Percentiles rank a stretch among this genome's conserved stretches.
Conservation (phyloP, 2,329 filamentous ascomycete species). For the Fusarium caatingaense region DNA sequence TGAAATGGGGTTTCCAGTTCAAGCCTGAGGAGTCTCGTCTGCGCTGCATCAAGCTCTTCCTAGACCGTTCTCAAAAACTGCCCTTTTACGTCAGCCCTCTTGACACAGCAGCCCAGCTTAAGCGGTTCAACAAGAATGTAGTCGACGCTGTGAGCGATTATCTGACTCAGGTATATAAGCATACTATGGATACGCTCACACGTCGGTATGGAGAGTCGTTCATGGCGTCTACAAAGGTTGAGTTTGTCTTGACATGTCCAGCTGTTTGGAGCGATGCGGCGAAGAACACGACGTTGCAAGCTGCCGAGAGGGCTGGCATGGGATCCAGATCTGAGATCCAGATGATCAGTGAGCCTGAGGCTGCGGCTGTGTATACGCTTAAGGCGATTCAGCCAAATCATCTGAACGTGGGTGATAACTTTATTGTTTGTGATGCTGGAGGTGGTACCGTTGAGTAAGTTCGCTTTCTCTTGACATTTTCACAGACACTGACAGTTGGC, state of each 20-base stretch:
- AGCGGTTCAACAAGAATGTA: constrained; percentile 79
- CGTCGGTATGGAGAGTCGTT: constrained; percentile 81
- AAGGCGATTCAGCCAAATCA: constrained; percentile 83
- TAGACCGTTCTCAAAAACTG: constrained; percentile 82
- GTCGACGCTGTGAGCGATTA: constrained; percentile 85
- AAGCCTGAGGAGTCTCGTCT: constrained; percentile 80
- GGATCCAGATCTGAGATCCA: constrained; percentile 76
- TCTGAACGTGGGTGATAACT: constrained; percentile 74
- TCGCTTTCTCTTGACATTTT: accelerated
- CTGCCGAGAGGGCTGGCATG: constrained; percentile 83
- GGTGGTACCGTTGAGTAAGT: constrained; percentile 75
- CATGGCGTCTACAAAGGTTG: constrained; percentile 78
- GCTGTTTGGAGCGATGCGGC: constrained; percentile 88
- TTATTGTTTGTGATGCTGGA: constrained; percentile 71
- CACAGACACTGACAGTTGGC: constrained; percentile 30
- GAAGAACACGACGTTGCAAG: constrained; percentile 84
- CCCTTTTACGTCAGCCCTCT: constrained; percentile 83
- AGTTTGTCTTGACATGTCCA: constrained; percentile 84
- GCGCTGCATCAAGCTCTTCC: constrained; percentile 85
- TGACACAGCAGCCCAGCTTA: constrained; percentile 81
- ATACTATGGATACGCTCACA: constrained; percentile 82
- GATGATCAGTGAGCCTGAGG: constrained; percentile 85
- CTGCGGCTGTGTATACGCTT: constrained; percentile 81
- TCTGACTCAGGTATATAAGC: constrained; percentile 78
- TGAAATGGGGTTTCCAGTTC: constrained; percentile 87